phyloP scores from a whole-genome alignment of 441 rosid species.

The Bocquillonia castaneifolia region DNA sequence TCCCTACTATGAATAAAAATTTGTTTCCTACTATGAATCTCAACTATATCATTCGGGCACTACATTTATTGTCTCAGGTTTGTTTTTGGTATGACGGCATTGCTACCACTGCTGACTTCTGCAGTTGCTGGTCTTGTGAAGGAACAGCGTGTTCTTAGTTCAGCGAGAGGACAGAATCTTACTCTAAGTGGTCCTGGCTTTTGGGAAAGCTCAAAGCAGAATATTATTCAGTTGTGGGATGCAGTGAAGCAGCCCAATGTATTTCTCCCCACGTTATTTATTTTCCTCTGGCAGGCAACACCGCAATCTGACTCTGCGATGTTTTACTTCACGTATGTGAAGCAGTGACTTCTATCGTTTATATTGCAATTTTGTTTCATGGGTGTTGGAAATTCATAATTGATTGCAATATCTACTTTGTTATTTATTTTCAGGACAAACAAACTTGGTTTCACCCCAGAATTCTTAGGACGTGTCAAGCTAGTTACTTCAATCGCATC shows the following conservation, averaged over 20 bases:
- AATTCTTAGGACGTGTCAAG: conserved; percentile 90
- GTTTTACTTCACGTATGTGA: conserved; percentile 89
- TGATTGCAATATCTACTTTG: conserved; percentile 7
- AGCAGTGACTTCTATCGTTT: conserved; percentile 4
- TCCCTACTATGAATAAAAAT: conserved; percentile 6
- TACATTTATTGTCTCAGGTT: conserved; percentile 56
- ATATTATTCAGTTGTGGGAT: conserved; percentile 57
- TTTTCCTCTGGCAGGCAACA: conserved; percentile 97
- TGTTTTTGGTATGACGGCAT: conserved; percentile 87
- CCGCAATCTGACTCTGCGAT: conserved; percentile 96
- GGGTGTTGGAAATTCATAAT: background rate
- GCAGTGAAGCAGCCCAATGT: conserved; percentile 81
- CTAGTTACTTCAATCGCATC: conserved; percentile 89
- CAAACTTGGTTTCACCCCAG: conserved; percentile 91
- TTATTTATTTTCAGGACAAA: conserved; percentile 58
- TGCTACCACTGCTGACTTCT: conserved; percentile 78
- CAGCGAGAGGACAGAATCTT: conserved; percentile 40
- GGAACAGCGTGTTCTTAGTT: conserved; percentile 55
- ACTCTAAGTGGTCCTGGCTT: conserved; percentile 42
- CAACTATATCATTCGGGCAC: conserved; percentile 16
- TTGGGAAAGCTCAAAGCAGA: conserved; percentile 61
- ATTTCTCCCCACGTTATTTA: conserved; percentile 76
- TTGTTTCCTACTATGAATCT: conserved; percentile 4
- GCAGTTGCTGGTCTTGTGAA: conserved; percentile 91
- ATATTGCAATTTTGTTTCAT: conserved; percentile 10